These are phyloP conservation scores for Aspergillus felis DNA, from an alignment of 2,329 filamentous ascomycete species.

Conservation along the genomic window DNA sequence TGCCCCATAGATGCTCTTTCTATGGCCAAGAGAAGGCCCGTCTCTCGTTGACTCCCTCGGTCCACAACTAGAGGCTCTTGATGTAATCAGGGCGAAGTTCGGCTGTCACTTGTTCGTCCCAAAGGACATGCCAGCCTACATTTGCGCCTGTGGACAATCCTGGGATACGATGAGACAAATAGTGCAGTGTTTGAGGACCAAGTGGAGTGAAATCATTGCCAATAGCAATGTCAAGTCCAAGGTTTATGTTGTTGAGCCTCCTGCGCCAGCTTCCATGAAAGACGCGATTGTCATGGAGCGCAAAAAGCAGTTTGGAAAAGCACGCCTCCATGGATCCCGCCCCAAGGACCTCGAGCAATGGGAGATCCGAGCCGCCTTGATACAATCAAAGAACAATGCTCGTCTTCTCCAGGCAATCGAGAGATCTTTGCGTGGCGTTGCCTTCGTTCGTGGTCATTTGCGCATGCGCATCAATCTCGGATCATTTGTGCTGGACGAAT, in stretches of 20 bases:
- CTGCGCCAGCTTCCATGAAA: conserved; percentile 16
- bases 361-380: conserved; percentile 15
- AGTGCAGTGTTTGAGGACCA: conserved; percentile 20
- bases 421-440: conserved; percentile 27
- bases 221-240: conserved; percentile 28
- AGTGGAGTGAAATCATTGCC: conserved; percentile 27
- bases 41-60: conserved; percentile 40
- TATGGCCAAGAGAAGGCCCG: conserved; percentile 45
- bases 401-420: conserved; percentile 29
- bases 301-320: conserved; percentile 11
- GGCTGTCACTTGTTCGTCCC: conserved; percentile 41
- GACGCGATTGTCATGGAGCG: conserved; percentile 24
- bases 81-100: conserved; percentile 40
- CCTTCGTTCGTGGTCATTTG: conserved; percentile 31
- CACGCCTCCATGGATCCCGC: conserved; percentile 19
- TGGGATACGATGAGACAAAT: conserved; percentile 37
- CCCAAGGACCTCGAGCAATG: conserved; percentile 19
- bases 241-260: conserved; percentile 31
- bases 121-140: conserved; percentile 23
- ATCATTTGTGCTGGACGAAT: conserved; percentile 37
- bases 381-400: conserved; percentile 27
- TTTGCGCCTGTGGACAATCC: conserved; percentile 28
- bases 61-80: conserved; percentile 40
- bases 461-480: conserved; percentile 44
- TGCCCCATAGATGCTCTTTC: conserved; percentile 34